phyloP scores from a whole-genome alignment of 1,139 yeast species.

The Barnettozyma hawaiiensis region DNA sequence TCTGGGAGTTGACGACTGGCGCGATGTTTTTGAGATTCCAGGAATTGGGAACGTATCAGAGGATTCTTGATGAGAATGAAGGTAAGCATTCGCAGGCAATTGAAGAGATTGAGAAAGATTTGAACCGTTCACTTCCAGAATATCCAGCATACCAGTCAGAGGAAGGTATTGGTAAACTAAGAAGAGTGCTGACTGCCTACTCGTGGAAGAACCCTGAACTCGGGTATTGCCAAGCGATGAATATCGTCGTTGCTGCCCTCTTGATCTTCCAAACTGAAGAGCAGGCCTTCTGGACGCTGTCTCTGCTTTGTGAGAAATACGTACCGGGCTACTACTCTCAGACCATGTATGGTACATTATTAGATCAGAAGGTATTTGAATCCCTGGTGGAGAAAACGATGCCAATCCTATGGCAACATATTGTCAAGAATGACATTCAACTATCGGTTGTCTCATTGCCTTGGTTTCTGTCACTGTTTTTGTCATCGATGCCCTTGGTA shows the following conservation, averaged over 20 bases:
- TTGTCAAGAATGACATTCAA: slow-evolving; percentile 75
- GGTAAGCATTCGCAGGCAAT: slow-evolving; percentile 74
- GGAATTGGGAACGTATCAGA: slow-evolving; percentile 53
- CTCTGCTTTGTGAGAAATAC: slow-evolving; percentile 73
- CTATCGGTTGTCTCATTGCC: slow-evolving; percentile 92
- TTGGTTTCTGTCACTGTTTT: slow-evolving; percentile 89
- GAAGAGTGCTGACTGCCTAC: slow-evolving; percentile 87
- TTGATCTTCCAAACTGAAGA: slow-evolving; percentile 94
- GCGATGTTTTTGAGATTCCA: slow-evolving; percentile 71
- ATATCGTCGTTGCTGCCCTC: slow-evolving; percentile 91
- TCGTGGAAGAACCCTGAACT: slow-evolving; percentile 97
- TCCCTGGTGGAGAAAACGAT: slow-evolving; percentile 81
- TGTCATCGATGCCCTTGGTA: slow-evolving; percentile 91
- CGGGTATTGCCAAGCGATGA: slow-evolving; percentile 99
- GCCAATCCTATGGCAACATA: slow-evolving; percentile 86
- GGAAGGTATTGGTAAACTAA: slow-evolving; percentile 78
- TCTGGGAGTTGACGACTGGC: slow-evolving; percentile 93
- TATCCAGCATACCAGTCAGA: slow-evolving; percentile 86
- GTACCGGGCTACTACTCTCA: slow-evolving; percentile 96
- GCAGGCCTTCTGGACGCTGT: slow-evolving; percentile 93
- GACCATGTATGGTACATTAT: slow-evolving; percentile 94
- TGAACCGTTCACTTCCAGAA: slow-evolving; percentile 91
- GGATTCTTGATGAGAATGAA: slow-evolving; percentile 52
- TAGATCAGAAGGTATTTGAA: slow-evolving; percentile 93
- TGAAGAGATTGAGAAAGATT: slow-evolving; percentile 94